Percentiles rank a stretch among this genome's conserved stretches.
These are phyloP conservation scores for Tolypocladium pustulatum DNA, from an alignment of 2,329 filamentous ascomycete genomes.

Conservation along the genomic window DNA sequence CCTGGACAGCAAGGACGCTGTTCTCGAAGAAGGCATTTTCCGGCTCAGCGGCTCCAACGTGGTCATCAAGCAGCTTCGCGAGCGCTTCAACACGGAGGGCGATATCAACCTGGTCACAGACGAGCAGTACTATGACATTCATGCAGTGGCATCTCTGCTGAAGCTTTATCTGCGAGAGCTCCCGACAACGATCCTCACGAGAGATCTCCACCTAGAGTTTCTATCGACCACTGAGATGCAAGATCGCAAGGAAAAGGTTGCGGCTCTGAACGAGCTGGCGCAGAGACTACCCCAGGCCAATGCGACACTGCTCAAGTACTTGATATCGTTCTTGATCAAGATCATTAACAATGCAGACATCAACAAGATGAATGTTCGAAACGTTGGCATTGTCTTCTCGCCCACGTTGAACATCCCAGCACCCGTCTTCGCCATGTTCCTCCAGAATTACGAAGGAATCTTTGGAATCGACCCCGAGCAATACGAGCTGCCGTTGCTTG, in stretches of 20 bases:
- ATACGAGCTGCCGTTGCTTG: constrained; percentile 43
- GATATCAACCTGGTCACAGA: constrained; percentile 81
- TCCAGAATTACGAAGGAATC: constrained; percentile 81
- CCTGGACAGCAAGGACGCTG: constrained; percentile 69
- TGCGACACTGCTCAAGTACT: constrained; percentile 67
- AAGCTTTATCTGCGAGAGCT: constrained; percentile 92
- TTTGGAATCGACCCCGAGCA: constrained; percentile 64
- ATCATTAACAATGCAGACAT: constrained; percentile 82
- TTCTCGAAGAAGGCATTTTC: constrained; percentile 89
- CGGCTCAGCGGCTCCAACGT: constrained; percentile 93
- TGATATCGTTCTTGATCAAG: constrained; percentile 80
- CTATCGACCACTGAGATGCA: constrained; percentile 71
- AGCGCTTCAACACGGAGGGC: constrained; percentile 87
- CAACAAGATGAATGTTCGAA: constrained; percentile 98
- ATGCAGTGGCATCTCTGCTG: constrained; percentile 86
- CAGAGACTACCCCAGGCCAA: constrained; percentile 73
- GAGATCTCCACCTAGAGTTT: constrained; percentile 85
- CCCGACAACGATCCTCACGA: constrained; percentile 80
- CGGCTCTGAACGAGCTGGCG: constrained; percentile 66
- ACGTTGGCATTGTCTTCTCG: constrained; percentile 96
- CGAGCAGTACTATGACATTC: constrained; percentile 84
- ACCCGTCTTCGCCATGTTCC: constrained; percentile 84
- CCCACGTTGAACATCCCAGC: constrained; percentile 94
- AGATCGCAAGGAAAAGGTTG: constrained; percentile 65
- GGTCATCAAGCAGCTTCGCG: constrained; percentile 80